Evolutionary conservation across 2,329 filamentous ascomycete species (phyloP), one percentile per base, ranked within the genome.

Genomic region (Fusarium brachygibbosum): DNA sequence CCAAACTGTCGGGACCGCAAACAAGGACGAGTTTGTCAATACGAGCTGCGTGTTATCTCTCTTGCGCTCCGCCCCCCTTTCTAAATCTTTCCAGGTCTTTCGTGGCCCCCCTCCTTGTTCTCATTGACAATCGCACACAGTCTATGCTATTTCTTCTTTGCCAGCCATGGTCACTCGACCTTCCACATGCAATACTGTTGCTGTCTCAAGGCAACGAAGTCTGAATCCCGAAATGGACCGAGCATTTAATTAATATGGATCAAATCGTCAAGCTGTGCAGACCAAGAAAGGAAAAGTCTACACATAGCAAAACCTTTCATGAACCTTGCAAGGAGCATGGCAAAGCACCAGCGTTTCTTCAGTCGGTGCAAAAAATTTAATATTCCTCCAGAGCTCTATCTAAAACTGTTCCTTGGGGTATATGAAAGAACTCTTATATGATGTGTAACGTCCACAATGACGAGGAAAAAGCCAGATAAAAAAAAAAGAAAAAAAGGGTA

Each of bases 1-100:
- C 76, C 76, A 78, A 56, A 74, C 75, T 77, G 75, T 78, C 76
- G 76, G 76, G 74, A 75, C 70, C 71, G 71, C 66, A 74, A 69
- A 59, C 67, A 61, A 67, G 66, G 44, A 50, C 55, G 63, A 74
- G 62, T 64, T 69, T 69, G 59, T 57, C 69, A 69, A 70, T 69
- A 70, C 70, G 68, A 71, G 69, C 54, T 63, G 63, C 55, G 62
- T 52, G 63, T 63, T 69, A 63, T 69, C 68, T 68, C 61, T 53
- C 57, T 46, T 41, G 44, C 53, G 55, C 63, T 65, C 71, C 60
- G 54, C 46, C 59, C 68, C 40, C 58, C 56, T 58, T 63, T 53
- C 63, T 34, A 41, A 40, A 44, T 53, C 48, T 61, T 66, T 66
- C 62, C 61, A 55, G 48, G 63, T 66, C 55, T 66, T 66, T 66